A percentile compares a stretch with the other conserved stretches of the same genome.
These are phyloP conservation scores for Helminthosporium solani DNA, from an alignment of 2,329 filamentous ascomycete genomes.

Conservation along the genomic window DNA sequence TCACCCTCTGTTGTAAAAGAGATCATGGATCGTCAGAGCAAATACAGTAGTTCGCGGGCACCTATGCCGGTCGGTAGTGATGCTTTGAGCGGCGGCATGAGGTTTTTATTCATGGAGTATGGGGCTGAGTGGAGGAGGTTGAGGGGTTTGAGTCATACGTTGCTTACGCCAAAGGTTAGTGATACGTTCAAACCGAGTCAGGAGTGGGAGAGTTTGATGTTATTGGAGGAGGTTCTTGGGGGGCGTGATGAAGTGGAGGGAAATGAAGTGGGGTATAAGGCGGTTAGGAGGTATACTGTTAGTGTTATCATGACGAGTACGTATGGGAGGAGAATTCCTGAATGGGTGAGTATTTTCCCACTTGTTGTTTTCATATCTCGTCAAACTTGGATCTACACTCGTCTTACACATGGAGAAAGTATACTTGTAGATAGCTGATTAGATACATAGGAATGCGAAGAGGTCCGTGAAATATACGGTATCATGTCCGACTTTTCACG, in stretches of 20 bases:
- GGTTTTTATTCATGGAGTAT: conserved; percentile 48
- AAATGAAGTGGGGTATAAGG: conserved; percentile 27
- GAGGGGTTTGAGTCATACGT: conserved; percentile 42
- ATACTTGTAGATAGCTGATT: neutral
- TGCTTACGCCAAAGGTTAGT: conserved; percentile 42
- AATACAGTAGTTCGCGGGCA: conserved; percentile 37
- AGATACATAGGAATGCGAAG: conserved; percentile 27
- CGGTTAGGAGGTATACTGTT: conserved; percentile 33
- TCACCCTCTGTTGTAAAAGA: conserved; percentile 48
- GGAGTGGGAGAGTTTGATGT: conserved; percentile 49
- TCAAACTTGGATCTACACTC: too few relatives aligned
- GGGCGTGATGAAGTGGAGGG: conserved; percentile 16
- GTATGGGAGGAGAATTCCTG: conserved; percentile 34
- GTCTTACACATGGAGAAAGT: too few relatives aligned
- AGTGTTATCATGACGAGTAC: conserved; percentile 42
- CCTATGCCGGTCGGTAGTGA: conserved; percentile 45
- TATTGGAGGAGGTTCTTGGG: conserved; percentile 46
- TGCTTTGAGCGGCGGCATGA: conserved; percentile 43
- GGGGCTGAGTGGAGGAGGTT: conserved; percentile 44
- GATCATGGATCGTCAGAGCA: conserved; percentile 46
- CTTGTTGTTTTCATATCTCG: neutral
- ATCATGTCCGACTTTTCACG: conserved; percentile 40
- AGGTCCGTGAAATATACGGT: conserved; percentile 34
- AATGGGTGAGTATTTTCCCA: conserved; percentile 27
- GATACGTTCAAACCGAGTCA: conserved; percentile 47